Evolutionary conservation across 345 rosid species (phyloP), one percentile per base, ranked within the genome.

Genomic region (Linum usitatissimum): DNA sequence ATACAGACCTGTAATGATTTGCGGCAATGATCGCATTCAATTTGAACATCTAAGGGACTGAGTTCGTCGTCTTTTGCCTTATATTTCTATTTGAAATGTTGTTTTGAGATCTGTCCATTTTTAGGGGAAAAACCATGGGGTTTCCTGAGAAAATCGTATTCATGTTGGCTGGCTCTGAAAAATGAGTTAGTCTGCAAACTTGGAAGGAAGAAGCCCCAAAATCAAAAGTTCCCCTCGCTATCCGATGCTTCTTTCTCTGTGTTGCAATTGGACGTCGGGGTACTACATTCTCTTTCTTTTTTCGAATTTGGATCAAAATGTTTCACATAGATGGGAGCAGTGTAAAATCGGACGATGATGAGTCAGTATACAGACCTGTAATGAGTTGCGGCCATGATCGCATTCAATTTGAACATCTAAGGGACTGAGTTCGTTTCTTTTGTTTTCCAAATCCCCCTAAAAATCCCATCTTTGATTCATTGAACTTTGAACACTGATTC

Each of bases 1-100:
- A 69, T 83, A 79, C 90, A 87, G 92, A 90, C 90, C 95, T 90
- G 88, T 84, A 87, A 87, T 90, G 95, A 87, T 53, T 76, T 81
- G 95, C 87, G 90, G 79, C 62, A 13, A 83, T 90, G 95, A 87
- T 86, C 91, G 90, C 96, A 75, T 69, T 42, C 57, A 67, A 53
- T 77, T 66, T 59, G 89, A 87, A 90, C 95, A 87, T 90, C 95
- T 87, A 90, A 90, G 95, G 95, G 92, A 80, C 95, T 84, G 91
- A 81, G 90, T 77, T 83, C 75, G 60, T n/a, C 66, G 5, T 15
- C 0, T 0, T 2, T 5, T 18, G 7, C 36, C 14, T 3, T 55
- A 13, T 6, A 15, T 53, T 19, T 1, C 0, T 15, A n/a, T 3
- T 34, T 6, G 15, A 7, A 10, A 0, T 59, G 45, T 59, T 48